Evolutionary conservation across 441 rosid genomes (phyloP).

Genomic region (Brassica balearica): DNA sequence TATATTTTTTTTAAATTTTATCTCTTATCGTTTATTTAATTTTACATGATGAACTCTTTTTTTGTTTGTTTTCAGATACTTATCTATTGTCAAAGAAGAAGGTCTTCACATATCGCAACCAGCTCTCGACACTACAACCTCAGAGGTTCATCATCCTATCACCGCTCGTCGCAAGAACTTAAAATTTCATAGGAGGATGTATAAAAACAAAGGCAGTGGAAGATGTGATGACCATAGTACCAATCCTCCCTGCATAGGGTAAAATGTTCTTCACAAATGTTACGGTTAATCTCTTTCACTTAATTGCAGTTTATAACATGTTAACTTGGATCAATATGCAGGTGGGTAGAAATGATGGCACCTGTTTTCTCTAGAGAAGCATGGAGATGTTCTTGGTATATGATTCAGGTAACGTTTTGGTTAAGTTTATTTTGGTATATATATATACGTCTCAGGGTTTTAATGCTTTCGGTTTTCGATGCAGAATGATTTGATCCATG

Average conservation of each 20-base stretch:
- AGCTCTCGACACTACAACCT: constrained; percentile 65
- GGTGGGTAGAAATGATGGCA: constrained; percentile 99
- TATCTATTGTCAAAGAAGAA: constrained; percentile 59
- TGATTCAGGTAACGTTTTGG: constrained; percentile 75
- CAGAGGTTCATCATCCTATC: constrained; percentile 72
- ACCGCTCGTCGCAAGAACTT: constrained; percentile 66
- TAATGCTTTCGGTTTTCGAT: constrained; percentile 30
- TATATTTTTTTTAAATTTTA: background rate
- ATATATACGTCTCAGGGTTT: background rate
- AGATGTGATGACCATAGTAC: constrained; percentile 73
- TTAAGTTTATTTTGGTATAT: background rate
- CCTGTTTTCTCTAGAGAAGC: constrained; percentile 93
- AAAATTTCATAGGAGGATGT: constrained; percentile 77
- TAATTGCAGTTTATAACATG: background rate
- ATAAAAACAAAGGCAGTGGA: constrained; percentile 77
- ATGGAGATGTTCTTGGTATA: constrained; percentile 91
- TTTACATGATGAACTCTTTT: constrained; percentile 3
- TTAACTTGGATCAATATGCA: constrained; percentile 41
- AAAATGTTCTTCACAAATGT: constrained; percentile 3
- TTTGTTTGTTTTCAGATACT: constrained; percentile 45
- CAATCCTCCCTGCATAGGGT: constrained; percentile 93
- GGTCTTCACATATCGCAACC: constrained; percentile 76
- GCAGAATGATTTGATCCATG: constrained; percentile 92
- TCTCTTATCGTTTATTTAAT: background rate
- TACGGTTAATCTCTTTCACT: background rate